Percentiles rank a stretch among this genome's conserved stretches.
phyloP scores from a whole-genome alignment of 495 filamentous ascomycete genomes.

The Wilcoxina mikolae region DNA sequence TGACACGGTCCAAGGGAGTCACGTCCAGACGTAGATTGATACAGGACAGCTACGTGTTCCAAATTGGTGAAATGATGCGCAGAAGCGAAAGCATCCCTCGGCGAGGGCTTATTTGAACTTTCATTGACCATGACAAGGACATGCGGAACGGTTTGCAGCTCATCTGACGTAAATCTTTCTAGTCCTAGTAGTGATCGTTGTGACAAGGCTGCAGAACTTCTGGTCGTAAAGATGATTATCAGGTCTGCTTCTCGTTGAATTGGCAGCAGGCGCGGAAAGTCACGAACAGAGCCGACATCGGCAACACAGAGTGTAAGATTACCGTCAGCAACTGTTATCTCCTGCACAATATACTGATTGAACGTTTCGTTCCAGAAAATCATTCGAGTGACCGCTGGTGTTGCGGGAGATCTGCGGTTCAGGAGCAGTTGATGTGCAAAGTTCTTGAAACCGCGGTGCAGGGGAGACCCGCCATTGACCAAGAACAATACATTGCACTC shows the following conservation, averaged over 20 bases:
- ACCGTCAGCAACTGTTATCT: not conserved
- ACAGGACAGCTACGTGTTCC: not conserved
- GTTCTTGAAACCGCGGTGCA: constrained; percentile 1
- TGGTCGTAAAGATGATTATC: not conserved
- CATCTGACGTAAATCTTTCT: not conserved
- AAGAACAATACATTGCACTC: constrained; percentile 4
- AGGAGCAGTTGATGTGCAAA: constrained; percentile 1
- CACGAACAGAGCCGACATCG: not conserved
- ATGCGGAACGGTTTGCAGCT: not conserved
- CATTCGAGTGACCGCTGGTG: not conserved
- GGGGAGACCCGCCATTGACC: not conserved
- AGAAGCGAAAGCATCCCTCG: not conserved
- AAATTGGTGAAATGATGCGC: not conserved
- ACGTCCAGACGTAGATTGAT: not conserved
- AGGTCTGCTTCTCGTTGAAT: not conserved
- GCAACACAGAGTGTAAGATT: not conserved
- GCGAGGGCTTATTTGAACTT: not conserved
- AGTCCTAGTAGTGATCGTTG: not conserved
- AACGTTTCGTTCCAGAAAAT: constrained; percentile 3
- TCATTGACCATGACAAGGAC: constrained; percentile 2
- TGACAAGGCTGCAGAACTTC: not conserved
- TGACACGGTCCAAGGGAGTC: not conserved
- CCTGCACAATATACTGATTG: not conserved
- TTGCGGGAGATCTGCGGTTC: not conserved
- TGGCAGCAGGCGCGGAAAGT: not conserved